Evolutionary conservation across 208 protist genomes (phyloP), one percentile per base, ranked within the genome.

Genomic region (Crithidia brevicula): DNA sequence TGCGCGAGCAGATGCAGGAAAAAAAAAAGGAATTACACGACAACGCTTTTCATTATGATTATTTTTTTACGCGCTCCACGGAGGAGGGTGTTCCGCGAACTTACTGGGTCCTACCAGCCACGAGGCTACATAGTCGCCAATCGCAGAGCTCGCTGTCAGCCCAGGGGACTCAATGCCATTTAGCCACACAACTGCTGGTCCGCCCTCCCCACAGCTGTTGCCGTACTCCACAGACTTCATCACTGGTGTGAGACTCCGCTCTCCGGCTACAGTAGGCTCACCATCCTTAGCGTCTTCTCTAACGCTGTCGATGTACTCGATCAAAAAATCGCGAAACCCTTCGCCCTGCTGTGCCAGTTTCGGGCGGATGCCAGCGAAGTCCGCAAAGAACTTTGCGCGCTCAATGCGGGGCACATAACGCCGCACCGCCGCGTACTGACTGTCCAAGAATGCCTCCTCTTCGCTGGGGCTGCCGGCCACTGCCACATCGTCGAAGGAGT

Each of bases 161-260:
- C 72, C 75, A 15, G 78, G 78, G 1, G 78, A 82, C 54, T 84
- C 74, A 49, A 85, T 82, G 1, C 79, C 82, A 57, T 74, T 81
- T 33, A 74, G 20, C 47, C 80, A 73, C 11, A 82, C 62, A 7
- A 84, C 46, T 2, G 57, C 52, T 2, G 71, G 30, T 5, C 15
- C 42, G 20, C 11, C 40, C 8, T 15, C 7, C 11, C 7, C 31
- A 16, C 34, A 23, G 22, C 8, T 23, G n/a, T 15, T 6, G 18
- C 22, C 45, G 16, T 11, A 13, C 9, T 6, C 49, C 1, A 59
- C 20, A 1, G 67, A 10, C 50, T 66, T 50, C 51, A 74, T 66
- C 15, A 60, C 50, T 4, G 50, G 42, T 8, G 22, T 46, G 15
- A 43, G 56, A 16, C 23, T 33, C 22, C 15, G 23, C n/a, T 5